phyloP scores from a whole-genome alignment of 2,329 filamentous ascomycete genomes.

The Ploettnerulaceae sp. region DNA sequence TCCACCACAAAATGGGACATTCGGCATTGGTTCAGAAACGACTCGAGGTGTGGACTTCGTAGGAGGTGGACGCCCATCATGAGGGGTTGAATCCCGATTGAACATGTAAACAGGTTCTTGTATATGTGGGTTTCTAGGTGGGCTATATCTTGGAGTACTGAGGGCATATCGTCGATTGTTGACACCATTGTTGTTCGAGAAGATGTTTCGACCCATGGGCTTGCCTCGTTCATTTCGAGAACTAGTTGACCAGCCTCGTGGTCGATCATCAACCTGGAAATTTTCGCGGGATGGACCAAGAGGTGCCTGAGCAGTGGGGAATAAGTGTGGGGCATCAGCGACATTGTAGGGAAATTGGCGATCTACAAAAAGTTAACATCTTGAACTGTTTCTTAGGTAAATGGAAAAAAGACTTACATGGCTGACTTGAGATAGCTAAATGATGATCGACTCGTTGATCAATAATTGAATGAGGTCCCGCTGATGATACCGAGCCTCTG shows the following conservation, averaged over 20 bases:
- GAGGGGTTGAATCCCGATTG: background rate
- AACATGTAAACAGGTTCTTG: background rate
- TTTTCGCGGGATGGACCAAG: no score
- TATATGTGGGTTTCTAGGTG: background rate
- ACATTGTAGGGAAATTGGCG: background rate
- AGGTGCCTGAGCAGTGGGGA: background rate
- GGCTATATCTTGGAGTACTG: background rate
- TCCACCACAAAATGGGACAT: background rate
- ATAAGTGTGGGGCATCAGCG: no score
- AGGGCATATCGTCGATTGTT: background rate
- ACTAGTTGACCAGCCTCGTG: background rate
- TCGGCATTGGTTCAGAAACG: background rate
- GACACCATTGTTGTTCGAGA: background rate
- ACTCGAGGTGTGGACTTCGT: background rate
- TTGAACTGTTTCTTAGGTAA: background rate
- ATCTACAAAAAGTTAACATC: background rate
- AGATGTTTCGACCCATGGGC: background rate
- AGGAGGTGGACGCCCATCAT: background rate
- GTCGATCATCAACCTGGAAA: background rate
- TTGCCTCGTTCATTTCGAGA: background rate
- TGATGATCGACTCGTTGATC: background rate
- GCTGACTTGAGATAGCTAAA: background rate
- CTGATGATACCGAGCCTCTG: background rate
- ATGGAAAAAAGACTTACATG: background rate
- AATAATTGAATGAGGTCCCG: background rate